Evolutionary conservation across 805 yeast genomes (phyloP), one percentile per base, ranked within the genome.

Genomic region (Kazachstania africana): DNA sequence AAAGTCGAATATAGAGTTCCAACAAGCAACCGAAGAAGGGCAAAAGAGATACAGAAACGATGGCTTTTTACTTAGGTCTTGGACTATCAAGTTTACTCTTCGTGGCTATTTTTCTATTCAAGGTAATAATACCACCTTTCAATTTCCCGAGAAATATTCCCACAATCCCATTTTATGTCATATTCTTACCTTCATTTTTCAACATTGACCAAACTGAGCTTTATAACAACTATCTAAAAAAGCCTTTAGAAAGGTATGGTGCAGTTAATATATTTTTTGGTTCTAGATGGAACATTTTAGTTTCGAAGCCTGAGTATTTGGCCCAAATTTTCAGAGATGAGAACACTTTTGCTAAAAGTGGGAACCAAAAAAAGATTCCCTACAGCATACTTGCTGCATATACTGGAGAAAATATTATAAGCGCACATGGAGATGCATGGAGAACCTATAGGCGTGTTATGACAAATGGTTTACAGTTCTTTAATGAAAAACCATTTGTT

Each of bases 241-340:
- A 58, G 5, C 62, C 66, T 24, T 43, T 70, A 29, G 72, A 70
- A 37, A 61, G 57, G 29, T 53, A 63, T 44, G 79, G 79, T 0
- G 77, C 77, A 0, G 78, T 66, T 0, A 72, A 72, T 45, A 57
- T 72, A 4, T 73, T 63, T 44, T 73, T 72, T 55, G 79, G 72
- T 5, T 68, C 75, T 1, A 60, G 74, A 35, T 73, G 79, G 79
- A 73, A 72, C 40, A 63, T 72, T 14, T 46, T 73, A 19, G 70
- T 72, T 1, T 58, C 69, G 2, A 60, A 48, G 29, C 78, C 78
- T 2, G 62, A 63, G 20, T 60, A 50, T 32, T 48, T 73, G 37
- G 47, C 50, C 5, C 66, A 66, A 32, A 46, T 72, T 6, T 61
- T 72, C 37, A 65, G 59, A 40, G 60, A 70, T 32, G 75, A 72